Evolutionary conservation across 75 land plant species (phyloP), one percentile per base, ranked within the genome.

Genomic region (Selaginella moellendorffii): DNA sequence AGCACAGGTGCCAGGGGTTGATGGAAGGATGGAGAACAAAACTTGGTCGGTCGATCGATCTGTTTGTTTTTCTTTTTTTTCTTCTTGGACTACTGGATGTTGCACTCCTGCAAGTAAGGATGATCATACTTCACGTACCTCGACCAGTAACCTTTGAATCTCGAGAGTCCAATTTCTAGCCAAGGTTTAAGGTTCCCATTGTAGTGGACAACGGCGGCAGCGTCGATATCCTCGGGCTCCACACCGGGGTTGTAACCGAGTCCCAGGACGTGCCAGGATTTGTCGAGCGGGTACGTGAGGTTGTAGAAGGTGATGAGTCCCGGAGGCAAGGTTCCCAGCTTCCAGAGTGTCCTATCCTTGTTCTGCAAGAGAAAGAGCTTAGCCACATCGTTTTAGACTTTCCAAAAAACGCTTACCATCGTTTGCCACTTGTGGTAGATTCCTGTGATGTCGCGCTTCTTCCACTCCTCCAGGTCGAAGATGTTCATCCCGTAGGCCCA

Each of bases 141-240:
- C 59, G 60, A 74, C 92, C 92, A 87, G 46, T 65, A 72, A 0
- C 61, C 23, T n/a, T 72, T 84, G 65, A 79, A 82, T 30, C 51
- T 76, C 1, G 67, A 71, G 1, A 87, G 76, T 52, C 88, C 85
- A 52, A 87, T 67, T 25, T 85, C 88, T 19, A 87, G 73, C 92
- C 92, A 87, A 17, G 92, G 92, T 65, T 87, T 87, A 80, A 81
- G 72, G 73, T 77, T 75, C 9, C 92, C 88, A 70, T 82, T 79
- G 64, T 78, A 87, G 74, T 87, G 92, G 70, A 87, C 64, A 2
- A 72, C 81, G 17, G 79, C 77, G 69, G 81, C 74, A 12, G 62
- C 69, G 52, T 54, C 31, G 17, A 83, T 31, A 21, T 63, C 24
- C 29, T 78, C 22, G 5, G 2, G 10, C 28, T 68, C 61, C 17